phyloP scores from a whole-genome alignment of 257 asterid species.

The Solanum sitiens region DNA sequence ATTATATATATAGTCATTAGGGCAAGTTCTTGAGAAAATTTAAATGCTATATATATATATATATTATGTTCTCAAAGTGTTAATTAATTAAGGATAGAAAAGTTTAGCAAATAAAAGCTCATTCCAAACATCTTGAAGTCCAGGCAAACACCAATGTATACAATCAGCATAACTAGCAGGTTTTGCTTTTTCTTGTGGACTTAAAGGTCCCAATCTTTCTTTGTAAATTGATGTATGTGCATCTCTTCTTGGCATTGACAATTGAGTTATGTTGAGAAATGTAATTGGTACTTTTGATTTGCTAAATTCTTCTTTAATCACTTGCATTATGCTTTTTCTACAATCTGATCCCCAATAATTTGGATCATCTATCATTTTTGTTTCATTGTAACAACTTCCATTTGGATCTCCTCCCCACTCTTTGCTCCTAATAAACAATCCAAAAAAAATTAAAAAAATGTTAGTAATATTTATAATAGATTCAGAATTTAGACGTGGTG shows the following conservation, averaged over 20 bases:
- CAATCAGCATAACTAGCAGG: slow-evolving; percentile 64
- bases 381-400: not conserved
- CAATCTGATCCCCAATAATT: not conserved
- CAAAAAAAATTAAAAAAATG: not conserved
- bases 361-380: not conserved
- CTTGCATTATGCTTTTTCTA: slow-evolving; percentile 1
- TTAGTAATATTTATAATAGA: not conserved
- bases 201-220: slow-evolving; percentile 28
- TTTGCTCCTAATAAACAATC: not conserved
- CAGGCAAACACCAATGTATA: slow-evolving; percentile 82
- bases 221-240: slow-evolving; percentile 71
- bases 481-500: not conserved
- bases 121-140: slow-evolving; percentile 2
- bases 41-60: not conserved
- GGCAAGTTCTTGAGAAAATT: not conserved
- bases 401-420: not conserved
- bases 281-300: slow-evolving; percentile 44
- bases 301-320: not conserved
- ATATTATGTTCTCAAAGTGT: not conserved
- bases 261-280: slow-evolving; percentile 49
- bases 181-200: slow-evolving; percentile 28
- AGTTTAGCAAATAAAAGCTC: not conserved
- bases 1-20: not conserved
- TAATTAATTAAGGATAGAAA: not conserved
- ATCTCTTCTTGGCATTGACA: slow-evolving; percentile 54